Evolutionary conservation across 176 grass and related monocot genomes (phyloP), one percentile per base, ranked within the genome.

Genomic region (Pontederia crassipes): DNA sequence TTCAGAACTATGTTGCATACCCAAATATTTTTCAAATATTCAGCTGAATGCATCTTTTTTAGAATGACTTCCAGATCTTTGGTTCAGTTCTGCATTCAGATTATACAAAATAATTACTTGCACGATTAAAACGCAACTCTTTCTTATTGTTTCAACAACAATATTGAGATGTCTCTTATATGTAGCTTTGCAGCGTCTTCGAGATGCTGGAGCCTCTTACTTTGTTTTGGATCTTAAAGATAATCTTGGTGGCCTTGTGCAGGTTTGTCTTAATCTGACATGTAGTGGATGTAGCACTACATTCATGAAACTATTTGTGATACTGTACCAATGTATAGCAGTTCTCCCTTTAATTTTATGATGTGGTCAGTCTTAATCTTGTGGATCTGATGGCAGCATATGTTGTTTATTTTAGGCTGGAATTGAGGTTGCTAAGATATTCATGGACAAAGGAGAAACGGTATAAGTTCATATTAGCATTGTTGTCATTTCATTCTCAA

Each of bases 171-270:
- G 57, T 71, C 65, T 80, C 58, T 76, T 46, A 52, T 67, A 46
- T 91, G 72, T 81, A 97, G 93, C 93, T 28, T 56, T 97, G 52
- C 85, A 79, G 74, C 87, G 77, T 69, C 79, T 97, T 76, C 79
- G 88, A 12, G 66, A 81, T 45, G 82, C 77, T 56, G 93, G 93
- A 6, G 87, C 87, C 67, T 81, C 87, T 18, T 98, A 85, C 71
- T 85, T 98, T 26, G 74, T 98, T 81, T 72, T 98, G 62, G 93
- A 98, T 79, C 81, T 97, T 74, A 98, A 84, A 79, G 87, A 88
- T 69, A 92, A 98, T 88, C 93, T 88, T 69, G 87, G 93, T 82
- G 93, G 87, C 54, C 74, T 92, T 47, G 93, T 92, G 45, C 87
- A 98, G 80, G 91, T 90, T 84, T 70, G 80, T 13, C 53, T 48